phyloP scores from a whole-genome alignment of 2,329 filamentous ascomycete genomes.

The Exophiala sp. region DNA sequence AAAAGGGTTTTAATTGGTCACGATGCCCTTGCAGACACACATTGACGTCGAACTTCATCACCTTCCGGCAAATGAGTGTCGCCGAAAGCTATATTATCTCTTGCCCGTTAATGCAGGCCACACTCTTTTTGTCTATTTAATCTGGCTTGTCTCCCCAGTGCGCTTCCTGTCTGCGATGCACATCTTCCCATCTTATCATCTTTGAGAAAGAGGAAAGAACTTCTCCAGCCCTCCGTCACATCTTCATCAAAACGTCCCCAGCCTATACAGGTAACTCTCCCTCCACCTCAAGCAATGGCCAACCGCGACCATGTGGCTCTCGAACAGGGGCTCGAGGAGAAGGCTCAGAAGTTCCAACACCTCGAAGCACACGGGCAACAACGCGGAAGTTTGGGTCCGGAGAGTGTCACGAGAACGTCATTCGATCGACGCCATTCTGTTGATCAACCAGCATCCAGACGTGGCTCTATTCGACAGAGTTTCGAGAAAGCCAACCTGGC shows the following conservation, averaged over 20 bases:
- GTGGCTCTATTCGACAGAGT: conserved; percentile 13
- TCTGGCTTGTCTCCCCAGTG: background rate
- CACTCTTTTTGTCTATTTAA: background rate
- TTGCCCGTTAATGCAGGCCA: background rate
- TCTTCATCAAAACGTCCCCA: background rate
- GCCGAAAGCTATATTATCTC: background rate
- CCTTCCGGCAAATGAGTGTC: background rate
- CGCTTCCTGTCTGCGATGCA: background rate
- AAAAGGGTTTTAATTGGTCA: background rate
- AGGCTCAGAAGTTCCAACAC: conserved; percentile 1
- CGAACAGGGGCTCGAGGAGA: conserved; percentile 15
- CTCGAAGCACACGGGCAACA: background rate
- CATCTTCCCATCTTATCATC: background rate
- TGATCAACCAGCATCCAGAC: conserved; percentile 3
- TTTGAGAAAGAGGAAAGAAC: background rate
- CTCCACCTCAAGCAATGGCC: conserved; percentile 6
- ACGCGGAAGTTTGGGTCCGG: conserved; percentile 6
- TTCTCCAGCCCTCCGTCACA: background rate
- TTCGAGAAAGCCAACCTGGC: conserved; percentile 19
- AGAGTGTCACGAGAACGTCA: conserved; percentile 7
- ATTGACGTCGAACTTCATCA: background rate
- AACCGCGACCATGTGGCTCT: conserved; percentile 10
- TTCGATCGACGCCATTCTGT: conserved; percentile 16
- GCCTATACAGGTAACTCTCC: background rate
- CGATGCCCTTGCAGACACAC: background rate